phyloP scores from a whole-genome alignment of 2,329 filamentous ascomycete species.

The Hypoxylon sp. region DNA sequence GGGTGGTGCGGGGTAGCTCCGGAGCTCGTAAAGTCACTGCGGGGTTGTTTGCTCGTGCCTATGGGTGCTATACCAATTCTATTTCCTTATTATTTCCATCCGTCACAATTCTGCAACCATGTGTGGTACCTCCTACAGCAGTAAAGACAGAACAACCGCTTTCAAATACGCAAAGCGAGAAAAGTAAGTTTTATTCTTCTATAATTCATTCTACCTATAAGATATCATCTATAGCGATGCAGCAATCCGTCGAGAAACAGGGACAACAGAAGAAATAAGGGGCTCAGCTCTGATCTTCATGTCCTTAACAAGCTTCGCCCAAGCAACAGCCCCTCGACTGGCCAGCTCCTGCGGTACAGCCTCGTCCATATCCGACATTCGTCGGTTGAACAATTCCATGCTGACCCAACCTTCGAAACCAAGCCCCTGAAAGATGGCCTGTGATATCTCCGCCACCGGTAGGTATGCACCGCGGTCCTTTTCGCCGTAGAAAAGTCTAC shows the following conservation, averaged over 20 bases:
- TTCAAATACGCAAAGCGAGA: too few relatives aligned
- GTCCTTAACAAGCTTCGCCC: constrained; percentile 45
- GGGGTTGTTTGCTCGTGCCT: too few relatives aligned
- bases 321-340: constrained; percentile 43
- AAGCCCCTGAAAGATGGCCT: constrained; percentile 68
- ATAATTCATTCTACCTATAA: background rate
- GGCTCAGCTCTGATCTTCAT: constrained; percentile 41
- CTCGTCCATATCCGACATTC: constrained; percentile 62
- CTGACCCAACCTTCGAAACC: constrained; percentile 76
- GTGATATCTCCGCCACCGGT: constrained; percentile 68
- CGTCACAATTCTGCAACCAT: too few relatives aligned
- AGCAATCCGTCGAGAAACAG: constrained; percentile 26
- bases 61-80: too few relatives aligned
- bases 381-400: constrained; percentile 73
- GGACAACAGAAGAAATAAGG: too few relatives aligned
- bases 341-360: constrained; percentile 59
- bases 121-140: too few relatives aligned
- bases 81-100: too few relatives aligned
- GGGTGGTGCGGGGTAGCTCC: constrained; percentile 13
- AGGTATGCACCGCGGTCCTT: constrained; percentile 70
- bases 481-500: constrained; percentile 75
- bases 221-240: constrained; percentile 36
- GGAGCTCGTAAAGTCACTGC: constrained; percentile 7
- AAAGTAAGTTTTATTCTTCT: too few relatives aligned
- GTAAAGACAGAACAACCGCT: too few relatives aligned